phyloP scores from a whole-genome alignment of 768 basidiomycete genomes.

The Mycena polygramma region DNA sequence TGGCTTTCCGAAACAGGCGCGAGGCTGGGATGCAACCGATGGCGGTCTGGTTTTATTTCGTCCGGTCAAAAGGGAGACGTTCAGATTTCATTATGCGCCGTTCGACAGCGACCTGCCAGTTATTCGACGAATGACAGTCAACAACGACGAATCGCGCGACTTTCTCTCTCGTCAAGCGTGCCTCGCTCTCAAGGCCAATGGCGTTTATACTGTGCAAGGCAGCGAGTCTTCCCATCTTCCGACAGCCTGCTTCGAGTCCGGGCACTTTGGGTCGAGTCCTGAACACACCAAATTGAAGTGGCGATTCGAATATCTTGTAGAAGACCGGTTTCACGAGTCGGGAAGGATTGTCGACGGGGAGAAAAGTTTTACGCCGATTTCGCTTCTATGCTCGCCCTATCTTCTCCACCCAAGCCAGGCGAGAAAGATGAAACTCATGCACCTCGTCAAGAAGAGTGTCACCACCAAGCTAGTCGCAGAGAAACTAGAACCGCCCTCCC shows the following conservation, averaged over 20 bases:
- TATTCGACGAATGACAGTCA: slow-evolving; percentile 77
- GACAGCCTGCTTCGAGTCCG: slow-evolving; percentile 32
- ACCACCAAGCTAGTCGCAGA: slow-evolving; percentile 74
- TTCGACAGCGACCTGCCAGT: slow-evolving; percentile 73
- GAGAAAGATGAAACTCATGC: slow-evolving; percentile 75
- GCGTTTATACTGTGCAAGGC: slow-evolving; percentile 82
- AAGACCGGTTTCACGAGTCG: slow-evolving; percentile 62
- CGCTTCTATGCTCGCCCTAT: slow-evolving; percentile 81
- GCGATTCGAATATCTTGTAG: slow-evolving; percentile 86
- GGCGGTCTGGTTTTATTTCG: slow-evolving; percentile 74
- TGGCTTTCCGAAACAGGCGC: slow-evolving; percentile 57
- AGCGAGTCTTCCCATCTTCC: slow-evolving; percentile 61
- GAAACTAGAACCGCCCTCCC: slow-evolving; percentile 63
- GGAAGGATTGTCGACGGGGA: slow-evolving; percentile 72
- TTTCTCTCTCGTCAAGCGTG: slow-evolving; percentile 83
- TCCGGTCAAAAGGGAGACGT: slow-evolving; percentile 69
- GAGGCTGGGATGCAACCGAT: slow-evolving; percentile 48
- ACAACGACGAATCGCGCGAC: slow-evolving; percentile 77
- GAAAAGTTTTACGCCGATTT: slow-evolving; percentile 78
- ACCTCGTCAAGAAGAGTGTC: slow-evolving; percentile 79
- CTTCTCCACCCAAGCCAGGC: slow-evolving; percentile 75
- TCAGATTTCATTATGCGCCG: slow-evolving; percentile 79
- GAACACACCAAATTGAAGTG: slow-evolving; percentile 66
- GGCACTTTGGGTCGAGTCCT: slow-evolving; percentile 36
- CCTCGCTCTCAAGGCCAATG: slow-evolving; percentile 75